phyloP scores from a whole-genome alignment of 768 basidiomycete genomes.

The Brasilioporus rufonigricans region DNA sequence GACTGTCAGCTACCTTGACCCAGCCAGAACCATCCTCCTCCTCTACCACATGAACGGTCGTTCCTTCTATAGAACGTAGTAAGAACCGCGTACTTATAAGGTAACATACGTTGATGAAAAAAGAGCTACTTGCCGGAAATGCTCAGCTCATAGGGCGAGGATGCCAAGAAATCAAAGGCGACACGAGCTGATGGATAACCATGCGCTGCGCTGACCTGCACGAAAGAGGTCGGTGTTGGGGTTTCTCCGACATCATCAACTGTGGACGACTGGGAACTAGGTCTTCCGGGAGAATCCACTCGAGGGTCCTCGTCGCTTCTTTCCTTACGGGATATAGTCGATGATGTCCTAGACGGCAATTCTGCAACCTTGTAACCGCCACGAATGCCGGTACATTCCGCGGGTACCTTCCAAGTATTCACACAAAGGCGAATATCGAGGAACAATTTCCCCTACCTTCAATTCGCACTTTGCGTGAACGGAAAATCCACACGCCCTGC shows the following conservation, averaged over 20 bases:
- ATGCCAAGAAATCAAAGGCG: conserved; percentile 70
- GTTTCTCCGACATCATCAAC: conserved; percentile 16
- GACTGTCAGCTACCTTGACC: conserved; percentile 66
- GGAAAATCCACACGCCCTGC: conserved; percentile 70
- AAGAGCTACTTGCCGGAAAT: conserved; percentile 52
- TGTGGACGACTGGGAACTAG: conserved; percentile 6
- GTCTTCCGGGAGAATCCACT: conserved; percentile 4
- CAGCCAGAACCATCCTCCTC: conserved; percentile 86
- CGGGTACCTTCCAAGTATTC: conserved; percentile 54
- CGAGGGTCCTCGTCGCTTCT: conserved; percentile 20
- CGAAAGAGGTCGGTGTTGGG: conserved; percentile 57
- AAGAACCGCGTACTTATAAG: conserved; percentile 11
- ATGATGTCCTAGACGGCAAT: conserved; percentile 30
- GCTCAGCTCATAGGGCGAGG: conserved; percentile 74
- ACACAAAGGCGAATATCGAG: conserved; percentile 6
- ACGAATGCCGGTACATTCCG: conserved; percentile 51
- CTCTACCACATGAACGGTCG: conserved; percentile 63
- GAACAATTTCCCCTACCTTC: conserved; percentile 48
- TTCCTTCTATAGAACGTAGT: conserved; percentile 49
- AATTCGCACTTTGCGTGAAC: conserved; percentile 86
- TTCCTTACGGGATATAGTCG: conserved; percentile 34
- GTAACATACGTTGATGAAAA: conserved; percentile 3
- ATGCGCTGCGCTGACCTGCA: conserved; percentile 38
- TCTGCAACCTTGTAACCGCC: conserved; percentile 27
- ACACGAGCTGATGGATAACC: conserved; percentile 55